These are phyloP conservation scores for Cyberlindnera euphorbiae DNA, from an alignment of 805 yeast species.

Conservation along the genomic window DNA sequence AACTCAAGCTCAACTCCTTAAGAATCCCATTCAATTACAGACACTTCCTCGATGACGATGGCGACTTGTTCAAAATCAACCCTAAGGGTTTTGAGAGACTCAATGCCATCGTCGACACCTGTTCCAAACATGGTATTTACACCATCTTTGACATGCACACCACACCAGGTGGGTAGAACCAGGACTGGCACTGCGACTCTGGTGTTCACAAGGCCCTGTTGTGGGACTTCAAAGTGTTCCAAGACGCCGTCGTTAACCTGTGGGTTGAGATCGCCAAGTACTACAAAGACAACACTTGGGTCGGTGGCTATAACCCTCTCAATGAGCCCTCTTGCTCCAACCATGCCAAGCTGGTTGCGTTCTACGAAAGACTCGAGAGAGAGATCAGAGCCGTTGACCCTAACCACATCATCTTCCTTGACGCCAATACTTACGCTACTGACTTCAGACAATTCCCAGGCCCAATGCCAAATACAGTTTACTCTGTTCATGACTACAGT, in stretches of 20 bases:
- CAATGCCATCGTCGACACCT: constrained; percentile 38
- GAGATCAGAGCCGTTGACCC: constrained; percentile 41
- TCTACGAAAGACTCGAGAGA: constrained; percentile 35
- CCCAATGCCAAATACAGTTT: constrained; percentile 39
- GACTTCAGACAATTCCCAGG: constrained; percentile 45
- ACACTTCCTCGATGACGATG: constrained; percentile 42
- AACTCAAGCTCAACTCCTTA: constrained; percentile 40
- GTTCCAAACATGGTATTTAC: constrained; percentile 43
- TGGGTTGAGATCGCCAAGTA: constrained; percentile 42
- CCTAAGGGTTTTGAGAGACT: constrained; percentile 41
- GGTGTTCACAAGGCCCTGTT: constrained; percentile 42
- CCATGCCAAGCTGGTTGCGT: constrained; percentile 36
- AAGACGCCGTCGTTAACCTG: constrained; percentile 40
- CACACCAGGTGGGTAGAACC: constrained; percentile 52
- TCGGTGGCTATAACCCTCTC: constrained; percentile 50
- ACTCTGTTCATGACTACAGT: constrained; percentile 47
- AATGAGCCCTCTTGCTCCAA: constrained; percentile 47
- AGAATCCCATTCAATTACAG: constrained; percentile 50
- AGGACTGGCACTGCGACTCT: constrained; percentile 50
- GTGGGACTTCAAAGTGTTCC: constrained; percentile 46
- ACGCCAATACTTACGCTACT: constrained; percentile 47
- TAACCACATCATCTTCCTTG: constrained; percentile 44
- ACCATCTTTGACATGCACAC: constrained; percentile 46
- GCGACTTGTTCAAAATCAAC: constrained; percentile 37
- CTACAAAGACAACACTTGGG: constrained; percentile 42